Percentiles rank a stretch among this genome's conserved stretches.
phyloP scores from a whole-genome alignment of 495 filamentous ascomycete species.

The Neurospora discreta region DNA sequence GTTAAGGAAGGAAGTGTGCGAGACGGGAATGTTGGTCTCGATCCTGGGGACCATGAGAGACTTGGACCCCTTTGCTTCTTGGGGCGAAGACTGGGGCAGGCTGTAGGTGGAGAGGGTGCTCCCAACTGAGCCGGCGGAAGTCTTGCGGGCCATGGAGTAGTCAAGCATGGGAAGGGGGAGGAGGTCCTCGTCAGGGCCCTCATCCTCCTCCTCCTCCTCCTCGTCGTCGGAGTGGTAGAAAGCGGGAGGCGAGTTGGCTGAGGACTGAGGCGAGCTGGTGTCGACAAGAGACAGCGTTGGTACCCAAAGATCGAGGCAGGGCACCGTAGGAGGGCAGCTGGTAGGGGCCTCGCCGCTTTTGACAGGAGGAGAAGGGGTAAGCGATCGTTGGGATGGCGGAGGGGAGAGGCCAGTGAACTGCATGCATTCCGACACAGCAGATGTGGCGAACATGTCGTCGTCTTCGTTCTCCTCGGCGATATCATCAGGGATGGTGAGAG shows the following conservation, averaged over 20 bases:
- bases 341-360: background rate
- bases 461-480: slow-evolving; percentile 43
- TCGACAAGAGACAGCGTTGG: slow-evolving; percentile 9
- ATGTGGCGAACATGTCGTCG: slow-evolving; percentile 44
- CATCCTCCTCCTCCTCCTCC: slow-evolving; percentile 12
- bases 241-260: slow-evolving; percentile 19
- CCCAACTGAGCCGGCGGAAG: background rate
- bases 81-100: slow-evolving; percentile 23
- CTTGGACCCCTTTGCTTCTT: slow-evolving; percentile 6
- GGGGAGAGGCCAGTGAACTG: slow-evolving; percentile 37
- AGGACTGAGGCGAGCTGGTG: slow-evolving; percentile 7
- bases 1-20: slow-evolving; percentile 16
- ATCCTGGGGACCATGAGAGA: slow-evolving; percentile 14
- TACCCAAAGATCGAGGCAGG: background rate
- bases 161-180: background rate
- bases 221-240: slow-evolving; percentile 36
- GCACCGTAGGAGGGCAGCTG: background rate
- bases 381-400: slow-evolving; percentile 31
- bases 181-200: slow-evolving; percentile 9
- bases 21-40: slow-evolving; percentile 16
- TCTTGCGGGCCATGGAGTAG: background rate
- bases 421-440: slow-evolving; percentile 31
- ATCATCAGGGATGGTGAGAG: slow-evolving; percentile 37
- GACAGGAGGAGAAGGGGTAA: slow-evolving; percentile 17
- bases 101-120: slow-evolving; percentile 30